phyloP scores from a whole-genome alignment of 2,329 filamentous ascomycete species.

The Colletotrichum gloeosporioides region DNA sequence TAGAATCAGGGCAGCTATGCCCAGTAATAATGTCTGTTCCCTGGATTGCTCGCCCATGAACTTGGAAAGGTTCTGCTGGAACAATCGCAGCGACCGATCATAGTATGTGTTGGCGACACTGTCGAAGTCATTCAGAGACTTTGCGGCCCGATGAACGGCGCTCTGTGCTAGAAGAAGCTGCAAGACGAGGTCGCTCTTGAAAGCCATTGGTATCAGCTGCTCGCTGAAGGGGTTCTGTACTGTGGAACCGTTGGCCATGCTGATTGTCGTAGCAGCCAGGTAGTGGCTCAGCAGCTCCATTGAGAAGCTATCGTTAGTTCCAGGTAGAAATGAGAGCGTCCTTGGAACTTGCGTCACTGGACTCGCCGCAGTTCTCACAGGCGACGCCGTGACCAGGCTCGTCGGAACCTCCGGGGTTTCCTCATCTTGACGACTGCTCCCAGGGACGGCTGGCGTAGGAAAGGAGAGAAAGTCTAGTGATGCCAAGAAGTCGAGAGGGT shows the following conservation, averaged over 20 bases:
- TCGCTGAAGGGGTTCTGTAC: conserved; percentile 50
- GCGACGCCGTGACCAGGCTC: background rate
- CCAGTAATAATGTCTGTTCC: conserved; percentile 41
- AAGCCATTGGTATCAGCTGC: conserved; percentile 50
- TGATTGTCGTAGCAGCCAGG: conserved; percentile 46
- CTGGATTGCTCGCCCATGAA: conserved; percentile 33
- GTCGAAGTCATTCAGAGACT: conserved; percentile 28
- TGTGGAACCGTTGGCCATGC: conserved; percentile 53
- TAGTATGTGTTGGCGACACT: conserved; percentile 41
- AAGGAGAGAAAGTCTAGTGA: background rate
- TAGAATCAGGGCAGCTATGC: conserved; percentile 49
- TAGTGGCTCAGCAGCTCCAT: conserved; percentile 53
- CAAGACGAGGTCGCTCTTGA: conserved; percentile 48
- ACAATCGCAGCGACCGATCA: conserved; percentile 38
- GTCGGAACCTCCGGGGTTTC: background rate
- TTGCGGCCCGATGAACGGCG: conserved; percentile 42
- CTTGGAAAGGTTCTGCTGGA: conserved; percentile 28
- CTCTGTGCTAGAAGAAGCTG: conserved; percentile 53
- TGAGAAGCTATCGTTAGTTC: conserved; percentile 32
- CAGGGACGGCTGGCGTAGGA: background rate
- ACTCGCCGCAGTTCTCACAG: background rate
- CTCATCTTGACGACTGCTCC: background rate
- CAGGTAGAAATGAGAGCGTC: background rate
- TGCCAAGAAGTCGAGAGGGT: background rate
- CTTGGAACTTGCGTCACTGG: background rate